These are phyloP conservation scores for Fragosphaeria purpurea DNA, from an alignment of 2,329 filamentous ascomycete species.

Conservation along the genomic window DNA sequence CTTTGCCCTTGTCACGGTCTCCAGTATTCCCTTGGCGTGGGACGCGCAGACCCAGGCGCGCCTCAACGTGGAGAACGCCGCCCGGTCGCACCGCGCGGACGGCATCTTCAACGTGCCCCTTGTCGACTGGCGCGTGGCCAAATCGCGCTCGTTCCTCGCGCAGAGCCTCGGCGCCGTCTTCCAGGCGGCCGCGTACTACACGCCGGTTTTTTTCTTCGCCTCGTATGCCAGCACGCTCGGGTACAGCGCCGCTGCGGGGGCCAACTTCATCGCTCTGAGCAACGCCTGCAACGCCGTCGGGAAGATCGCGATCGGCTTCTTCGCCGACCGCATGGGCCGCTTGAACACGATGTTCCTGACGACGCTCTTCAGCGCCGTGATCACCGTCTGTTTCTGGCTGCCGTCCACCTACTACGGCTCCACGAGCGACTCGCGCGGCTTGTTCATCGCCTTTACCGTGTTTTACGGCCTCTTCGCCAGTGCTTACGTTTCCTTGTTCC, in stretches of 20 bases:
- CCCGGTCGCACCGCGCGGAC: too few species aligned
- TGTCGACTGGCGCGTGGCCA: not conserved
- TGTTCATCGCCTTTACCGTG: slow-evolving; percentile 7
- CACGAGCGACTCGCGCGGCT: slow-evolving; percentile 1
- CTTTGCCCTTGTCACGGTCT: slow-evolving; percentile 18
- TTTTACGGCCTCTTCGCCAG: slow-evolving; percentile 1
- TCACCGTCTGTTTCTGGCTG: slow-evolving; percentile 2
- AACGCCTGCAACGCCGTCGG: slow-evolving; percentile 29
- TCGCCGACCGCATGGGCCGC: slow-evolving; percentile 27
- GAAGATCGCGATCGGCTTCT: slow-evolving; percentile 26
- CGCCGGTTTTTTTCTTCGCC: slow-evolving; percentile 4
- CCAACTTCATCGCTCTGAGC: slow-evolving; percentile 4
- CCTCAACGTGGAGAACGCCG: too few species aligned
- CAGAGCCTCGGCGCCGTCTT: slow-evolving; percentile 1
- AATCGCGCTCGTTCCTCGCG: not conserved
- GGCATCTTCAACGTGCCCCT: not conserved
- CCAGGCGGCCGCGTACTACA: slow-evolving; percentile 4
- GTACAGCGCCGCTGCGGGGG: not conserved
- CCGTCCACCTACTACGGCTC: slow-evolving; percentile 5
- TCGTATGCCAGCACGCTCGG: slow-evolving; percentile 4
- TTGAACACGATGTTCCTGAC: slow-evolving; percentile 27
- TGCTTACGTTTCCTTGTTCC: too few species aligned
- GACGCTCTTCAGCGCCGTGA: slow-evolving; percentile 10
- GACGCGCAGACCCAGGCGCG: not conserved
- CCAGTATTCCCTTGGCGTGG: slow-evolving; percentile 14